Percentiles rank a stretch among this genome's conserved stretches.
phyloP scores from a whole-genome alignment of 805 yeast genomes.

The Barnettozyma sp. region DNA sequence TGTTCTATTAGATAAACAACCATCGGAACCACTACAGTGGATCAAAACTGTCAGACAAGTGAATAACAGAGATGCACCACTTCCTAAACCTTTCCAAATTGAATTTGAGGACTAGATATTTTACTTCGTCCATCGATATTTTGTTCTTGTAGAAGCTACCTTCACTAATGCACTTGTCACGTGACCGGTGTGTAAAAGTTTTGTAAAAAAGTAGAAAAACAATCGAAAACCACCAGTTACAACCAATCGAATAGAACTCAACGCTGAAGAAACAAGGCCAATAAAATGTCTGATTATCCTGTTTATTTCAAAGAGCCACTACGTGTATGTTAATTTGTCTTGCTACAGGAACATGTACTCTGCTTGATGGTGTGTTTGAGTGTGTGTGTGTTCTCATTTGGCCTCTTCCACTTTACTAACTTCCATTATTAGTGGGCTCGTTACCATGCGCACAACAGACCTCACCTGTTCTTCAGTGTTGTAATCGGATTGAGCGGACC shows the following conservation, averaged over 20 bases:
- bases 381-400: no score
- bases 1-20: slow-evolving; percentile 57
- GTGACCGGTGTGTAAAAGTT: no score
- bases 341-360: no score
- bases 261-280: no score
- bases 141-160: no score
- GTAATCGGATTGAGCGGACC: slow-evolving; percentile 65
- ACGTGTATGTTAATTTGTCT: slow-evolving; percentile 41
- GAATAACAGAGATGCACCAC: slow-evolving; percentile 65
- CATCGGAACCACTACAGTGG: slow-evolving; percentile 52
- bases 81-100: slow-evolving; percentile 64
- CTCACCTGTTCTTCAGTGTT: slow-evolving; percentile 63
- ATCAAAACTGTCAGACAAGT: slow-evolving; percentile 82
- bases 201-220: neutral
- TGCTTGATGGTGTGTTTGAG: no score
- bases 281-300: slow-evolving; percentile 34
- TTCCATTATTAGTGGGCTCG: slow-evolving; percentile 48
- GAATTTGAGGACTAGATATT: slow-evolving; percentile 12
- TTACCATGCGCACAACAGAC: slow-evolving; percentile 69
- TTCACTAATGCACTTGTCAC: no score
- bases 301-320: slow-evolving; percentile 54
- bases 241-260: no score
- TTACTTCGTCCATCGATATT: no score
- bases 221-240: neutral
- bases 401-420: no score